Conservation (phyloP, 2,329 filamentous ascomycete genomes). For the Xylaria sp. region DNA sequence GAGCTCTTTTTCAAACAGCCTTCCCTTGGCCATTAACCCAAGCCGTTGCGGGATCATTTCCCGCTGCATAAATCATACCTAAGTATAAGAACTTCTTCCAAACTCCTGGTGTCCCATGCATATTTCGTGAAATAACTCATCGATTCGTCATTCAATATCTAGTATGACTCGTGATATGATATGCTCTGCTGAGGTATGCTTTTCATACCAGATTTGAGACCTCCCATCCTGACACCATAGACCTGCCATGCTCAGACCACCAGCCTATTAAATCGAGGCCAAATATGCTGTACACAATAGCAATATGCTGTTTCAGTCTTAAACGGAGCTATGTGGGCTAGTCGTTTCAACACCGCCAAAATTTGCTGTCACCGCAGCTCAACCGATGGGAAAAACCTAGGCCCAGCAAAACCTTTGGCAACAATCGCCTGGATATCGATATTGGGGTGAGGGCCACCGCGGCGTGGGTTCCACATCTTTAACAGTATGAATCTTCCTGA, state of each 20-base stretch:
- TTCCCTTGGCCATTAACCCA: not conserved
- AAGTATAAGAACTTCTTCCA: not conserved
- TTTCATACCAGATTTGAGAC: not conserved
- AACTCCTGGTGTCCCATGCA: not conserved
- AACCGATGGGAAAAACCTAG: slow-evolving; percentile 81
- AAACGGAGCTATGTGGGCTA: slow-evolving; percentile 5
- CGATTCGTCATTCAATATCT: not conserved
- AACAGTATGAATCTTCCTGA: slow-evolving; percentile 86
- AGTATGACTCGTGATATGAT: not conserved
- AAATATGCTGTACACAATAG: slow-evolving; percentile 3
- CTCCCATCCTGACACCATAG: not conserved
- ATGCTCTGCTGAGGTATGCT: not conserved
- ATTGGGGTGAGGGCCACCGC: slow-evolving; percentile 72
- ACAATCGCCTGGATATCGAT: slow-evolving; percentile 92
- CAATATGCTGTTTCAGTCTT: slow-evolving; percentile 10
- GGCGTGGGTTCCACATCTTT: slow-evolving; percentile 87
- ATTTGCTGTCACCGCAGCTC: slow-evolving; percentile 62
- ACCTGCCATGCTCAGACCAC: slow-evolving; percentile 3
- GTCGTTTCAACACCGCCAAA: not conserved
- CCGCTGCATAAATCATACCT: not conserved
- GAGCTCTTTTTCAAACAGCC: too few relatives aligned
- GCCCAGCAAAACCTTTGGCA: slow-evolving; percentile 85
- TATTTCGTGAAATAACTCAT: not conserved
- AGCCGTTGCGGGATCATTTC: not conserved
- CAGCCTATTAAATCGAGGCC: not conserved